Base-by-base conservation (phyloP, 139 green algal genomes). In the Chlorella vulgaris region DNA sequence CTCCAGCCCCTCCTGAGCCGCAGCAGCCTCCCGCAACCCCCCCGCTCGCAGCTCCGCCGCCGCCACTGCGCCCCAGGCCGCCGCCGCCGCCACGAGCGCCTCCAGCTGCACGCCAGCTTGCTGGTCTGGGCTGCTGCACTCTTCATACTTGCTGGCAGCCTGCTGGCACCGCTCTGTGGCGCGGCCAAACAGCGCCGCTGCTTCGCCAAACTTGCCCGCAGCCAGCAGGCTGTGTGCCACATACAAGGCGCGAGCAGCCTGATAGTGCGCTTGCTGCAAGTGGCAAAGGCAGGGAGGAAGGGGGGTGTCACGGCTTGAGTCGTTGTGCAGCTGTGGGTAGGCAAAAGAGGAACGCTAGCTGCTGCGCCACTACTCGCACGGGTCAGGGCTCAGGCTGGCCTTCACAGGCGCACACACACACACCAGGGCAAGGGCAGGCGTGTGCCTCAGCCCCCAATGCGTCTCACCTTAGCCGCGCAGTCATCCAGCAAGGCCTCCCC, bases 401-500 rank as follows among this genome's bases (percentile, higher is more conserved):
- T n/a, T n/a, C n/a, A n/a, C n/a, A n/a, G n/a, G n/a, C n/a, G n/a
- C n/a, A n/a, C n/a, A n/a, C n/a, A n/a, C n/a, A n/a, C n/a, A n/a
- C n/a, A n/a, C n/a, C n/a, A n/a, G n/a, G n/a, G n/a, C n/a, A n/a
- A n/a, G n/a, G n/a, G n/a, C n/a, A n/a, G n/a, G n/a, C n/a, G n/a
- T n/a, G n/a, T n/a, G n/a, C n/a, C n/a, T n/a, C n/a, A n/a, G n/a
- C n/a, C n/a, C n/a, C n/a, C n/a, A n/a, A n/a, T n/a, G n/a, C n/a
- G n/a, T n/a, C 71, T 5, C 38, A 86, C 85, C 83, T 86, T 78
- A 0, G 88, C 88, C 1, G 84, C 47, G 60, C 78, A 86, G 26
- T 85, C 90, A 65, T 92, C 89, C 70, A 90, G 81, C 13, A 95
- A 79, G 36, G 43, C 67, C 86, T 95, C 92, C 6, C 91, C 92